These are phyloP conservation scores for Ceratorhiza oryzae-sativae DNA, from an alignment of 1,284 basidiomycete genomes.

Conservation along the genomic window DNA sequence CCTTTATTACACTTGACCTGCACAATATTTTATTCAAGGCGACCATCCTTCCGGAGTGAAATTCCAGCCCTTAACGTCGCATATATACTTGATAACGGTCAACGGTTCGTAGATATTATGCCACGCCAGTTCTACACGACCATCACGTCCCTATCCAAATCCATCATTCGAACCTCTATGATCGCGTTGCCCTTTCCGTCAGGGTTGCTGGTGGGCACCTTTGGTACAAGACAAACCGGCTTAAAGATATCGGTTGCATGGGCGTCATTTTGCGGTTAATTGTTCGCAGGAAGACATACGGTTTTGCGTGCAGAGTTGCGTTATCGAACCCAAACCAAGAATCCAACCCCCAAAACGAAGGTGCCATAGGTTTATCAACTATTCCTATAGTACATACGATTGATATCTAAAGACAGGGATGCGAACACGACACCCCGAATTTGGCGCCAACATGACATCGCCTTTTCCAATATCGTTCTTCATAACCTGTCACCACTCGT, in stretches of 20 bases:
- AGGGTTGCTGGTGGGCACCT: conserved; percentile 52
- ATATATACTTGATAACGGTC: conserved; percentile 42
- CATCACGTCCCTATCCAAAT: conserved; percentile 47
- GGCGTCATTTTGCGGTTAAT: conserved; percentile 52
- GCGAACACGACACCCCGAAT: conserved; percentile 11
- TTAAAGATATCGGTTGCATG: conserved; percentile 52
- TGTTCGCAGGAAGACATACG: conserved; percentile 60
- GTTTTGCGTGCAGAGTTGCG: conserved; percentile 51
- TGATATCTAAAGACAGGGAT: conserved; percentile 44
- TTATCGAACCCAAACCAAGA: not conserved
- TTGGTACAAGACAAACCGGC: conserved; percentile 55
- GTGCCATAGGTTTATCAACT: conserved; percentile 42
- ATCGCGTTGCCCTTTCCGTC: conserved; percentile 57
- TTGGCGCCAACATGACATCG: too few species aligned
- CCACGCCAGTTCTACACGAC: conserved; percentile 46
- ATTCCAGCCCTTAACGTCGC: conserved; percentile 52
- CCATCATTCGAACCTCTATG: conserved; percentile 57
- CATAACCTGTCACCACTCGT: too few species aligned
- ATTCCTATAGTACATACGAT: conserved; percentile 44
- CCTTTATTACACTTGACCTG: not conserved
- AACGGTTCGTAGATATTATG: not conserved
- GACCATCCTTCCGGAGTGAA: conserved; percentile 56
- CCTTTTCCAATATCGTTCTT: too few species aligned
- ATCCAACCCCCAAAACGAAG: too few species aligned
- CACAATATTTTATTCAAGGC: conserved; percentile 53